phyloP scores from a whole-genome alignment of 306 rosid species.

The Quercus robur region DNA sequence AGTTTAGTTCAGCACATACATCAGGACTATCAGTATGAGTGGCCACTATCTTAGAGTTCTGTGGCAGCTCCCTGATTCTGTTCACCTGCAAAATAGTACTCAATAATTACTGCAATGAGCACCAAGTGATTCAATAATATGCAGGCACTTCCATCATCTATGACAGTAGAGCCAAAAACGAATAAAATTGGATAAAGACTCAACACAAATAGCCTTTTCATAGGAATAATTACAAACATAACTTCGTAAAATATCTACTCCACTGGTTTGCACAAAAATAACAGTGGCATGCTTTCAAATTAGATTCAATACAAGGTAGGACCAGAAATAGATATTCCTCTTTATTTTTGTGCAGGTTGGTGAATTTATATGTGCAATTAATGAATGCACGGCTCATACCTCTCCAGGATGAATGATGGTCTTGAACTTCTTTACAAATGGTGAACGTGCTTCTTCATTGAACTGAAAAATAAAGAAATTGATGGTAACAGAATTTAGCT shows the following conservation, averaged over 20 bases:
- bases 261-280: neutral
- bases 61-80: conserved; percentile 96
- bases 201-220: neutral
- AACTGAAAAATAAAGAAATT: conserved; percentile 48
- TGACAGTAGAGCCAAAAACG: conserved; percentile 1
- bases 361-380: neutral
- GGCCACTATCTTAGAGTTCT: conserved; percentile 88
- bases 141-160: neutral
- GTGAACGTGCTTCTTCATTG: conserved; percentile 98
- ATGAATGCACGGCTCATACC: conserved; percentile 41
- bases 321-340: neutral
- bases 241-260: neutral
- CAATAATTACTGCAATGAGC: conserved; percentile 13
- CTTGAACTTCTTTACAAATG: conserved; percentile 98
- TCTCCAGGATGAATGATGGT: conserved; percentile 99
- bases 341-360: neutral
- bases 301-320: neutral
- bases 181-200: neutral
- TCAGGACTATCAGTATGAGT: conserved; percentile 98
- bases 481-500: neutral
- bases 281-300: neutral
- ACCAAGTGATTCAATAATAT: neutral
- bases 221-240: neutral
- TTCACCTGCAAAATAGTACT: conserved; percentile 64
- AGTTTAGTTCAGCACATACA: conserved; percentile 42